phyloP scores from a whole-genome alignment of 345 rosid species.

The Jatropha curcas region DNA sequence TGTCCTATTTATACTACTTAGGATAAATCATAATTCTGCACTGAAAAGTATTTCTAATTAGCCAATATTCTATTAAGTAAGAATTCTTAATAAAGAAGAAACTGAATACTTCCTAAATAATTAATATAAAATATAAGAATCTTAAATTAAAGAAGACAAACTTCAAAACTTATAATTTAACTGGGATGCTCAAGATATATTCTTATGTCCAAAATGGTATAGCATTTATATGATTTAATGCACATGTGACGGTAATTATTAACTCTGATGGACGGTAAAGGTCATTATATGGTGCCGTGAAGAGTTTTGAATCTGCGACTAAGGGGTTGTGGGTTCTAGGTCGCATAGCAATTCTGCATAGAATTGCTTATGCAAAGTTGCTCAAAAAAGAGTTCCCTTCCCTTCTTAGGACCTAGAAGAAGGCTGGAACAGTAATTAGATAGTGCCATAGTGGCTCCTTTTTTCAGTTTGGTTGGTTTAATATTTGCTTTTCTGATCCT shows the following conservation, averaged over 20 bases:
- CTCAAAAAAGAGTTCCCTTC: neutral
- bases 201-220: neutral
- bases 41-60: too few relatives aligned
- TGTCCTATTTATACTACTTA: too few relatives aligned
- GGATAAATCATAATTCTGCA: too few relatives aligned
- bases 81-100: too few relatives aligned
- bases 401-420: neutral
- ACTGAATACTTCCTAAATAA: too few relatives aligned
- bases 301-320: neutral
- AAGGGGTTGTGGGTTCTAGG: neutral
- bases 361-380: neutral
- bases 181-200: neutral
- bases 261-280: neutral
- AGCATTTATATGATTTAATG: neutral
- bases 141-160: too few relatives aligned
- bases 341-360: neutral
- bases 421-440: neutral
- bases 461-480: neutral
- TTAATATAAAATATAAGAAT: too few relatives aligned
- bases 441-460: neutral
- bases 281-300: neutral
- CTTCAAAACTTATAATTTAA: too few relatives aligned
- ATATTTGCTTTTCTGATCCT: neutral
- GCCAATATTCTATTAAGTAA: too few relatives aligned
- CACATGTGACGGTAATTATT: neutral